Evolutionary conservation across 2,329 filamentous ascomycete genomes (phyloP).

Genomic region (Coleophoma crateriformis): DNA sequence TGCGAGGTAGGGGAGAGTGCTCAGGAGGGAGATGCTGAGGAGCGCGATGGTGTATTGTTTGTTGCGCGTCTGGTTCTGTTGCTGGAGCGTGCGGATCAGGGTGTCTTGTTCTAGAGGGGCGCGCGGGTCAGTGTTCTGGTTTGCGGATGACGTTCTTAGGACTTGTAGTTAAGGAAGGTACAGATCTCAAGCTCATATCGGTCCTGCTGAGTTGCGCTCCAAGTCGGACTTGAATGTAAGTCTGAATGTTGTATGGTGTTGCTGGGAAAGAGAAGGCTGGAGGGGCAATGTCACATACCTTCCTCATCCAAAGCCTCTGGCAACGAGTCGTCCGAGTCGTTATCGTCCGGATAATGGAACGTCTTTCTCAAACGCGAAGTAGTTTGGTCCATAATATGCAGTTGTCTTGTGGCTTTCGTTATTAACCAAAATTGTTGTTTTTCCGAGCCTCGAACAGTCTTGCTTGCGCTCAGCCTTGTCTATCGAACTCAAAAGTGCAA

Average conservation of each 20-base stretch:
- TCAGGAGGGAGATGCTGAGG: slow-evolving; percentile 52
- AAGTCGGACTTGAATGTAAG: not conserved
- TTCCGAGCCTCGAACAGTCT: not conserved
- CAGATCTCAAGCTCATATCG: too few species aligned
- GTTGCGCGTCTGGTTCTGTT: slow-evolving; percentile 52
- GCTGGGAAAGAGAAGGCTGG: not conserved
- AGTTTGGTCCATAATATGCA: slow-evolving; percentile 16
- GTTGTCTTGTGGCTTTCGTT: not conserved
- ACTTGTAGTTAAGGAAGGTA: not conserved
- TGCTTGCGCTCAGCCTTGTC: too few species aligned
- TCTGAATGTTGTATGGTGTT: not conserved
- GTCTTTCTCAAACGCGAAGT: slow-evolving; percentile 66
- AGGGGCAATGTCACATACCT: slow-evolving; percentile 38
- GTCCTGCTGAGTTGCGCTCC: too few species aligned
- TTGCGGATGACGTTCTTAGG: not conserved
- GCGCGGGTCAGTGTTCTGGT: slow-evolving; percentile 18
- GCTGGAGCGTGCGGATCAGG: slow-evolving; percentile 50
- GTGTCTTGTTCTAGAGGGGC: slow-evolving; percentile 52
- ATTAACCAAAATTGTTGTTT: not conserved
- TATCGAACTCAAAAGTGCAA: too few species aligned
- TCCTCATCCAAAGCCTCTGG: slow-evolving; percentile 70
- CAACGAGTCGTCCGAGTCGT: slow-evolving; percentile 43
- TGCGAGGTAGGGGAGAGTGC: slow-evolving; percentile 49
- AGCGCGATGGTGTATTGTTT: slow-evolving; percentile 52
- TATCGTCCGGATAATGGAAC: slow-evolving; percentile 68